Evolutionary conservation across 2,329 filamentous ascomycete genomes (phyloP).

Genomic region (Dothidotthia symphoricarpi): DNA sequence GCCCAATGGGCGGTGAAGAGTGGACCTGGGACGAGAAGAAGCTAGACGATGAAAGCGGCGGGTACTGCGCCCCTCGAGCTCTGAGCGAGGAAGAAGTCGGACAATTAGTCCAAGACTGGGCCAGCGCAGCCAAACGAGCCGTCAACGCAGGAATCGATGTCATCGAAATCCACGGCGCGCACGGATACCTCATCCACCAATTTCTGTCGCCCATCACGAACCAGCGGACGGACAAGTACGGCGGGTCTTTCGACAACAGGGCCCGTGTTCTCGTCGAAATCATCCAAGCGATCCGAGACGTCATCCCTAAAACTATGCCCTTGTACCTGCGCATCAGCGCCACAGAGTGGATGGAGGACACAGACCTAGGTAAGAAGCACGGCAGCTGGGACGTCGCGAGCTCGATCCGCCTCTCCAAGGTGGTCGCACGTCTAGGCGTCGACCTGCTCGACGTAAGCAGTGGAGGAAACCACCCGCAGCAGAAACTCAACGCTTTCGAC

Average conservation of each 20-base stretch:
- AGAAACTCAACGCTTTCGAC: constrained; percentile 44
- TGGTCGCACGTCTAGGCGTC: constrained; percentile 44
- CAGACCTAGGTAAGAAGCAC: constrained; percentile 26
- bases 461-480: constrained; percentile 47
- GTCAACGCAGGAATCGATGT: constrained; percentile 40
- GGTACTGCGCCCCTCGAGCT: constrained; percentile 40
- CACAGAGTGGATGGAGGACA: constrained; percentile 41
- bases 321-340: constrained; percentile 38
- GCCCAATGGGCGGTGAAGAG: constrained; percentile 40
- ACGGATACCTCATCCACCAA: constrained; percentile 46
- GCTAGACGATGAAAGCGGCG: constrained; percentile 28
- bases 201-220: constrained; percentile 45
- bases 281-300: constrained; percentile 36
- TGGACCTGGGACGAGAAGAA: constrained; percentile 42
- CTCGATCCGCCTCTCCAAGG: constrained; percentile 42
- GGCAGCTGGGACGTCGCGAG: constrained; percentile 45
- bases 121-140: constrained; percentile 37
- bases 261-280: constrained; percentile 44
- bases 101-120: constrained; percentile 42
- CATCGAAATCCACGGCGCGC: constrained; percentile 46
- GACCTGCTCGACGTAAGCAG: constrained; percentile 50
- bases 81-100: constrained; percentile 43
- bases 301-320: constrained; percentile 37
- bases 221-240: constrained; percentile 44
- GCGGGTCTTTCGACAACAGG: constrained; percentile 44